phyloP scores from a whole-genome alignment of 1,284 basidiomycete genomes.

The Rhizopogon hawkerae region DNA sequence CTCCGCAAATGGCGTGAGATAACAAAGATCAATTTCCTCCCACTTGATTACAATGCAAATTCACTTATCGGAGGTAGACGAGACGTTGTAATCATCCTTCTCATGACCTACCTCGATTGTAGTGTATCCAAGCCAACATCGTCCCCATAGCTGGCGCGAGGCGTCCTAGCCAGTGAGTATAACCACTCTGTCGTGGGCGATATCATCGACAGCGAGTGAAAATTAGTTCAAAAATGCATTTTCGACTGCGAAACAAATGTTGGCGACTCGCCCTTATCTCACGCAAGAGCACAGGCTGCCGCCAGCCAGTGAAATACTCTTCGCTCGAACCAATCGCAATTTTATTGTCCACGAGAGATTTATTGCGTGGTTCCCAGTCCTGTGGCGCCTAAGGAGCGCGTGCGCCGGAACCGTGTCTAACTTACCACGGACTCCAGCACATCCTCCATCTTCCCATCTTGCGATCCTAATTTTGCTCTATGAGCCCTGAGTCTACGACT shows the following conservation, averaged over 20 bases:
- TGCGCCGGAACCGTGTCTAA: slow-evolving; percentile 4
- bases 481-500: neutral
- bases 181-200: slow-evolving; percentile 5
- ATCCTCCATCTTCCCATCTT: neutral
- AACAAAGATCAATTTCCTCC: slow-evolving; percentile 9
- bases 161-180: neutral
- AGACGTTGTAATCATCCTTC: no score
- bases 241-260: slow-evolving; percentile 6
- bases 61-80: neutral
- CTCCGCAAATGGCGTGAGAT: slow-evolving; percentile 17
- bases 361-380: neutral
- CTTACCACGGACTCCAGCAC: neutral
- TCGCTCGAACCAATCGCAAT: neutral
- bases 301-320: slow-evolving; percentile 4
- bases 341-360: neutral
- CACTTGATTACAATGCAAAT: slow-evolving; percentile 4
- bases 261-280: slow-evolving; percentile 5
- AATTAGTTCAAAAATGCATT: slow-evolving; percentile 6
- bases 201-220: slow-evolving; percentile 10
- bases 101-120: no score
- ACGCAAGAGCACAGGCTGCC: slow-evolving; percentile 5
- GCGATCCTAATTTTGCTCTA: slow-evolving; percentile 4
- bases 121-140: neutral
- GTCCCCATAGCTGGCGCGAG: neutral
- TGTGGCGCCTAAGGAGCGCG: neutral